Conservation (phyloP, 257 asterid species). For the Ehretia macrophylla region DNA sequence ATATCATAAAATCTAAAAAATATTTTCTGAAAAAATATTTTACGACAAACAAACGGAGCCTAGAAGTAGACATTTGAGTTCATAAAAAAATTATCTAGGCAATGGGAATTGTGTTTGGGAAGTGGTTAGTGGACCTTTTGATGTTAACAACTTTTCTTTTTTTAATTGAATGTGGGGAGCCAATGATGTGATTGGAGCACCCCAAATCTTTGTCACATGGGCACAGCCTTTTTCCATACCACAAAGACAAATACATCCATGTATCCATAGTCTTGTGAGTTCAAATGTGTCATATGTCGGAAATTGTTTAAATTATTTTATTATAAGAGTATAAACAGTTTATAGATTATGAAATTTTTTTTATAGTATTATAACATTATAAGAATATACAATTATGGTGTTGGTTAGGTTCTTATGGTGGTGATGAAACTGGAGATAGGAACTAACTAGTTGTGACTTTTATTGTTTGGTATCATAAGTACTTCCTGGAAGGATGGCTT, state of each 20-base stretch:
- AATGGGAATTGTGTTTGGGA: constrained; percentile 2
- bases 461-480: constrained; percentile 4
- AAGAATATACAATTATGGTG: not conserved
- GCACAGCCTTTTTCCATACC: constrained; percentile 10
- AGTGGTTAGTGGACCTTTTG: constrained; percentile 18
- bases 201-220: constrained; percentile 16
- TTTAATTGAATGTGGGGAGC: constrained; percentile 18
- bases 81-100: constrained; percentile 1
- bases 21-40: too few species aligned
- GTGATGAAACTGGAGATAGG: constrained; percentile 10
- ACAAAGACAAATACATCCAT: constrained; percentile 1
- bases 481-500: constrained; percentile 5
- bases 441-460: constrained; percentile 17
- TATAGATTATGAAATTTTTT: too few species aligned
- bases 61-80: not conserved
- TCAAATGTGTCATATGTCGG: not conserved
- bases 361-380: too few species aligned
- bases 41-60: too few species aligned
- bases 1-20: too few species aligned
- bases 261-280: constrained; percentile 1
- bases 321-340: too few species aligned
- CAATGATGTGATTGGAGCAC: constrained; percentile 17
- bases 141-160: constrained; percentile 21
- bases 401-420: not conserved
- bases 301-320: too few species aligned